Evolutionary conservation across 2,329 filamentous ascomycete genomes (phyloP).

Genomic region (Dryadomyces quercivorus): DNA sequence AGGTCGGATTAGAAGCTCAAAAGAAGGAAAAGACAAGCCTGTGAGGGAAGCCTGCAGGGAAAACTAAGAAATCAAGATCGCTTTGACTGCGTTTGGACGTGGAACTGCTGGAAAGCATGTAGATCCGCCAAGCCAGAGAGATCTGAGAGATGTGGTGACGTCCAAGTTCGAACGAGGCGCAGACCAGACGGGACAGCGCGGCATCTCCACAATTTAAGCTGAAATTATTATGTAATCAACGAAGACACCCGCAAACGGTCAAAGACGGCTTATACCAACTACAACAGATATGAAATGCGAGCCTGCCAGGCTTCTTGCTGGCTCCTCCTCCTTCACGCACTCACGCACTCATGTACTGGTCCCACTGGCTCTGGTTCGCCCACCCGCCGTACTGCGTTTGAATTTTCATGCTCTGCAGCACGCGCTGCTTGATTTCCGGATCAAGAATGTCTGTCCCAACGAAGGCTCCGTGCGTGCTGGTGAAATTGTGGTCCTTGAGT

Average conservation of each 20-base stretch:
- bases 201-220: neutral
- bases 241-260: neutral
- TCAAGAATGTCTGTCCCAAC: constrained; percentile 47
- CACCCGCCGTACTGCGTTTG: constrained; percentile 45
- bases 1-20: neutral
- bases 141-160: too few species aligned
- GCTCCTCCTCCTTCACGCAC: neutral
- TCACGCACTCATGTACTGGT: too few species aligned
- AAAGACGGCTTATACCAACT: too few species aligned
- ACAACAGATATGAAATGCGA: neutral
- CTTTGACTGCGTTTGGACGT: too few species aligned
- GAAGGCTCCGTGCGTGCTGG: constrained; percentile 57
- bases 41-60: too few species aligned
- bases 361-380: constrained; percentile 19
- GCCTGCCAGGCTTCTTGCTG: neutral
- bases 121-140: too few species aligned
- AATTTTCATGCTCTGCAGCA: constrained; percentile 68
- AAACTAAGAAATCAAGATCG: too few species aligned
- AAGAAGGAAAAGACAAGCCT: neutral
- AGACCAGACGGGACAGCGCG: too few species aligned
- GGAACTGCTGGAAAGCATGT: too few species aligned
- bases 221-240: neutral
- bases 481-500: constrained; percentile 49
- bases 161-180: too few species aligned
- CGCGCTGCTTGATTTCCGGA: constrained; percentile 44